A percentile compares a stretch with the other conserved stretches of the same genome.
These are phyloP conservation scores for Penicillium sp. DNA, from an alignment of 2,329 filamentous ascomycete genomes.

Conservation along the genomic window DNA sequence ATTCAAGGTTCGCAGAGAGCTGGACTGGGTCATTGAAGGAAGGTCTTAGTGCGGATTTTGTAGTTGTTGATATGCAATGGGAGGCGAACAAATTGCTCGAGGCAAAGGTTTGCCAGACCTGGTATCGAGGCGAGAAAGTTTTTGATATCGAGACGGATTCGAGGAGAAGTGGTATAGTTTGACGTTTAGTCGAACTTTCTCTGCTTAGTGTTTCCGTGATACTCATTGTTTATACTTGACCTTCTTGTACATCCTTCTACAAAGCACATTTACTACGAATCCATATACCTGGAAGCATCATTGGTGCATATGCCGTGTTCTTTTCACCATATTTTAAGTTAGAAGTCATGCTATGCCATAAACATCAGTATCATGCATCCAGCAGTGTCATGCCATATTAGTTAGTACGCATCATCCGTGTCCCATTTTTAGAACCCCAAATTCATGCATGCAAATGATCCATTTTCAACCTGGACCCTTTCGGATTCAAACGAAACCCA, in stretches of 20 bases:
- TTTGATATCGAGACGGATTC: slow-evolving; percentile 18
- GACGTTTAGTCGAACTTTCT: background rate
- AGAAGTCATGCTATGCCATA: slow-evolving; percentile 7
- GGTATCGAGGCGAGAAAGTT: slow-evolving; percentile 46
- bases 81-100: slow-evolving; percentile 43
- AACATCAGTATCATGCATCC: background rate
- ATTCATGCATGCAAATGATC: background rate
- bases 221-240: background rate
- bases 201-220: background rate
- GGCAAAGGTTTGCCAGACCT: slow-evolving; percentile 48
- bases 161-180: background rate
- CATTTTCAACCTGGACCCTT: background rate
- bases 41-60: slow-evolving; percentile 51
- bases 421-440: background rate
- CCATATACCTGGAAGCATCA: background rate
- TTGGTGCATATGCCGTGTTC: background rate
- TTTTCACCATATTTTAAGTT: background rate
- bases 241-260: background rate
- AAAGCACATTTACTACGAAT: background rate
- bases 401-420: background rate
- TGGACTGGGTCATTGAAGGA: slow-evolving; percentile 42
- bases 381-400: background rate
- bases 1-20: slow-evolving; percentile 50
- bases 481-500: background rate
- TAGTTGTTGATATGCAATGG: slow-evolving; percentile 50